A percentile compares a stretch with the other conserved stretches of the same genome.
Evolutionary conservation across 2,329 filamentous ascomycete species (phyloP).

Genomic region (Cladosporium cucumerinum): DNA sequence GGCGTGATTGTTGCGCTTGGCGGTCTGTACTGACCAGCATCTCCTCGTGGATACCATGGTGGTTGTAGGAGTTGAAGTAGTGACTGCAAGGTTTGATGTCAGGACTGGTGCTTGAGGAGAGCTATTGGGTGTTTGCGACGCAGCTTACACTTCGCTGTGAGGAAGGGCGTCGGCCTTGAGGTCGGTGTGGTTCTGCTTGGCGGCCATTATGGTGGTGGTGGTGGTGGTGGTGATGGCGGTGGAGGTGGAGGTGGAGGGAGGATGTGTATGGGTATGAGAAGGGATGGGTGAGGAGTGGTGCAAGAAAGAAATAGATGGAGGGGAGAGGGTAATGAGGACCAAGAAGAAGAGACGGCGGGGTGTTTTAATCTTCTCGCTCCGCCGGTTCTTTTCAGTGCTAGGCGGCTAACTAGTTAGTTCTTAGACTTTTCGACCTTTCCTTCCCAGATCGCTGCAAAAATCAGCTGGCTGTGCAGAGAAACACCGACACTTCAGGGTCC

Average conservation of each 20-base stretch:
- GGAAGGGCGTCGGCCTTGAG: conserved; percentile 53
- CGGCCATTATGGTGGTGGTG: conserved; percentile 1
- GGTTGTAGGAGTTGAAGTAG: conserved; percentile 75
- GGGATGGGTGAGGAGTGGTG: neutral
- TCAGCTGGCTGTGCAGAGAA: neutral
- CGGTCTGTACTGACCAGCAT: conserved; percentile 73
- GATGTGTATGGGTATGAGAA: neutral
- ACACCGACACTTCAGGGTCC: neutral
- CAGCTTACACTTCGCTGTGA: conserved; percentile 95
- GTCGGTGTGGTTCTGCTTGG: conserved; percentile 10
- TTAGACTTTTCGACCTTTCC: neutral
- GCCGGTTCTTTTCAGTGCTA: neutral
- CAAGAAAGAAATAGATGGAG: neutral
- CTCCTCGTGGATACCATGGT: conserved; percentile 99
- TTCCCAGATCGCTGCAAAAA: neutral
- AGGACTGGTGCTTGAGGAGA: conserved; percentile 9
- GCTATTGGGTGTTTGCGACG: conserved; percentile 66
- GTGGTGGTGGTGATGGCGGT: neutral
- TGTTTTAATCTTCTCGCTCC: neutral
- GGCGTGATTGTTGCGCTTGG: conserved; percentile 4
- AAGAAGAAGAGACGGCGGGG: neutral
- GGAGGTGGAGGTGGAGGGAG: neutral
- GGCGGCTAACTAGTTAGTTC: too few relatives aligned
- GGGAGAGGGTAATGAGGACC: neutral
- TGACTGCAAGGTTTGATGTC: conserved; percentile 19